Evolutionary conservation across 2,329 filamentous ascomycete genomes (phyloP), one percentile per base, ranked within the genome.

Genomic region (Monosporascus sp.): DNA sequence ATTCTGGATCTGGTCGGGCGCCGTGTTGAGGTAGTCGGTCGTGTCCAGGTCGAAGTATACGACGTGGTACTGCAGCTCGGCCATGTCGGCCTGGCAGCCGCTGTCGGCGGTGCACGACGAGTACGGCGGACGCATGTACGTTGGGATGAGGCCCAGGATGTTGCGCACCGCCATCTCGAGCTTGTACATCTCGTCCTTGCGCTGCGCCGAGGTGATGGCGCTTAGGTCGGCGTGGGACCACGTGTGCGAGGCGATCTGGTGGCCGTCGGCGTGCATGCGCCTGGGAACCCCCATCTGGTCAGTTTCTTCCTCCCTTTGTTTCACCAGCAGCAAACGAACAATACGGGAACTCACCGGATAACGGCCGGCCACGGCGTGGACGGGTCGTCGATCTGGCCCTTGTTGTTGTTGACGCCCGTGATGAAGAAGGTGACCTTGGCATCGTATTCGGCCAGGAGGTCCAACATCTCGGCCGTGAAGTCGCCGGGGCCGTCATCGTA

Each of bases 391-490:
- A 83, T 83, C 59, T 74, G 65, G 38, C 79, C 79, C 66, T 82
- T 82, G 59, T 74, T 74, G 39, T 78, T 71, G 67, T 81, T 82
- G 66, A 76, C 80, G 5, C 80, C 80, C 7, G 77, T 82, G 56
- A 88, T 74, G 67, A 87, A 88, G 66, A 89, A 89, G 2, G 86
- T 88, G 2, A 83, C 85, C 58, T 81, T 85, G 15, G 81, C 83
- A 27, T 77, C 72, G 62, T 86, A 84, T 25, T 70, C 73, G 60
- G 67, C 75, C 46, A 88, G 74, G 51, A 85, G 73, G 61, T 87
- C 80, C 14, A 88, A 74, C 14, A 88, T 75, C 55, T 84, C 78
- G 41, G 70, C 69, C 1, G 85, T 88, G 66, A 83, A 86, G 20
- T 75, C 67, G 57, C 80, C 80, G 22, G 85, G 85, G 1, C 85